Evolutionary conservation across 73 alveolate species (phyloP).

Genomic region (Paramecium primaurelia): DNA sequence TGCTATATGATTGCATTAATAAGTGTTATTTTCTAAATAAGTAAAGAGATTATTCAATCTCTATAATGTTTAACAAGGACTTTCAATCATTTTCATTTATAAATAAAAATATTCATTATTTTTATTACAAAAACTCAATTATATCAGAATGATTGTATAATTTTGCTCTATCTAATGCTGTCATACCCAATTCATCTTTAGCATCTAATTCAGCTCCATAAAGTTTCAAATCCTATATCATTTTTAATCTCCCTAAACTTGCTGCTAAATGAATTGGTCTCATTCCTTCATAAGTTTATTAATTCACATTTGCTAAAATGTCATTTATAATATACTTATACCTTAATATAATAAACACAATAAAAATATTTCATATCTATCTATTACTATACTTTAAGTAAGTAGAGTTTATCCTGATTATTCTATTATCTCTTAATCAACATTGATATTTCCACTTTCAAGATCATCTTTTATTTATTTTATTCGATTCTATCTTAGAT

Average conservation of each 20-base stretch:
- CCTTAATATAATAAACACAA: not conserved
- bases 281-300: not conserved
- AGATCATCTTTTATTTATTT: slow-evolving; percentile 15
- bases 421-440: not conserved
- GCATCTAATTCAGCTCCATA: not conserved
- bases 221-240: not conserved
- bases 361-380: not conserved
- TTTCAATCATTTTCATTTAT: not conserved
- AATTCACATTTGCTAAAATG: not conserved
- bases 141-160: not conserved
- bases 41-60: not conserved
- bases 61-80: not conserved
- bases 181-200: not conserved
- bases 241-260: slow-evolving; percentile 6
- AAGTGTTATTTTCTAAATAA: not conserved
- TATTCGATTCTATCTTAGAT: not conserved
- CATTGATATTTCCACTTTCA: slow-evolving; percentile 15
- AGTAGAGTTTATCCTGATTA: slow-evolving; percentile 27
- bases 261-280: slow-evolving; percentile 39
- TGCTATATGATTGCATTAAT: not conserved
- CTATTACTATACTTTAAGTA: not conserved
- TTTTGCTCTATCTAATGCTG: not conserved
- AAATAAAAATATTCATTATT: not conserved
- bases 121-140: slow-evolving; percentile 9
- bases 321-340: not conserved